These are phyloP conservation scores for Phytopythium kandeliae DNA, from an alignment of 352 stramenopile species.

Conservation along the genomic window DNA sequence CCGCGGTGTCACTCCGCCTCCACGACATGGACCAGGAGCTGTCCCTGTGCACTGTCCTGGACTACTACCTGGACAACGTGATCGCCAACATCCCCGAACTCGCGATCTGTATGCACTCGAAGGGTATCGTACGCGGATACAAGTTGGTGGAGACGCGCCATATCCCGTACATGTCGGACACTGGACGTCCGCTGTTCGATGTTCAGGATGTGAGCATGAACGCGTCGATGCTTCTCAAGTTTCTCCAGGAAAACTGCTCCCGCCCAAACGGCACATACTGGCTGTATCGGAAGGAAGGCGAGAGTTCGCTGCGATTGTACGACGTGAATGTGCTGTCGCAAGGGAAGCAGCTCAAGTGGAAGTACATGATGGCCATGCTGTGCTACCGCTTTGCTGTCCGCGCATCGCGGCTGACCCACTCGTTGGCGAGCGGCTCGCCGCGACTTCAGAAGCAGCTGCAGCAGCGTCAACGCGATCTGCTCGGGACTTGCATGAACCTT, in stretches of 20 bases:
- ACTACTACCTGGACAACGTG: slow-evolving; percentile 87
- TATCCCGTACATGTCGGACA: slow-evolving; percentile 77
- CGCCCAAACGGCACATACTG: slow-evolving; percentile 82
- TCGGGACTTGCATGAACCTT: slow-evolving; percentile 71
- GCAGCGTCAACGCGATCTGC: slow-evolving; percentile 65
- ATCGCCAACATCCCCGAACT: slow-evolving; percentile 85
- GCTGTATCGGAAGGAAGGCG: slow-evolving; percentile 76
- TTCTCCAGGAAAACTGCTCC: slow-evolving; percentile 81
- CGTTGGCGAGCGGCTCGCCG: slow-evolving; percentile 45
- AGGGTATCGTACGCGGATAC: slow-evolving; percentile 79
- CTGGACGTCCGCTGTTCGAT: slow-evolving; percentile 60
- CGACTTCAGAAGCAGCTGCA: slow-evolving; percentile 59
- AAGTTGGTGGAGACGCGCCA: slow-evolving; percentile 79
- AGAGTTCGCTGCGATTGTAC: slow-evolving; percentile 73
- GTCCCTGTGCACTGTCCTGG: slow-evolving; percentile 73
- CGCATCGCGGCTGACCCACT: slow-evolving; percentile 57
- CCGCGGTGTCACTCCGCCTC: slow-evolving; percentile 74
- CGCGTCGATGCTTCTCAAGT: slow-evolving; percentile 82
- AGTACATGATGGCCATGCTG: slow-evolving; percentile 90
- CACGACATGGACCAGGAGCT: slow-evolving; percentile 85
- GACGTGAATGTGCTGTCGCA: slow-evolving; percentile 80
- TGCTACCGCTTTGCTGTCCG: slow-evolving; percentile 82
- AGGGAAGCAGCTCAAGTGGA: slow-evolving; percentile 85
- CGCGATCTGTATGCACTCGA: slow-evolving; percentile 84
- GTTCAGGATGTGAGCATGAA: slow-evolving; percentile 85